These are phyloP conservation scores for Colletotrichum cordylinicola DNA, from an alignment of 2,329 filamentous ascomycete genomes.

Conservation along the genomic window DNA sequence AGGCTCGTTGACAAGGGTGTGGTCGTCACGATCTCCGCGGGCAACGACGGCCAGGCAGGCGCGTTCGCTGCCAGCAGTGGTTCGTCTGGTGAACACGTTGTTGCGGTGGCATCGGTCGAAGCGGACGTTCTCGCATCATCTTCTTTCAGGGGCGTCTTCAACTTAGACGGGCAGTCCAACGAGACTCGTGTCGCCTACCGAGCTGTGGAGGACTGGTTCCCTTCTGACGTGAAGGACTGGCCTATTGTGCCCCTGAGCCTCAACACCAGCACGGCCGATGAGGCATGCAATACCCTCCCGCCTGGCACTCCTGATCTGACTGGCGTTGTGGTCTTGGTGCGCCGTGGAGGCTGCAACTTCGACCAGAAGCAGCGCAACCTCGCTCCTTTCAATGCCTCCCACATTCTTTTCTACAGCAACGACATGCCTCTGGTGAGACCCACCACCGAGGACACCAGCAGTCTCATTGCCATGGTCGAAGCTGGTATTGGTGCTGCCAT, in stretches of 20 bases:
- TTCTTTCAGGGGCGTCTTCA: constrained; percentile 12
- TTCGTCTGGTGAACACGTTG: constrained; percentile 44
- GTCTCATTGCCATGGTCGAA: constrained; percentile 20
- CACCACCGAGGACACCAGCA: background rate
- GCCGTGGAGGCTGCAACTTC: constrained; percentile 43
- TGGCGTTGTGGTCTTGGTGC: constrained; percentile 45
- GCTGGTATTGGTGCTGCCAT: constrained; percentile 22
- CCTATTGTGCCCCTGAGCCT: constrained; percentile 31
- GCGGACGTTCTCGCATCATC: constrained; percentile 18
- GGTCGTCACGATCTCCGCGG: constrained; percentile 44
- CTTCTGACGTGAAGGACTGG: constrained; percentile 21
- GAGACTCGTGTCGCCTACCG: constrained; percentile 15
- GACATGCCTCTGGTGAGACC: constrained; percentile 20
- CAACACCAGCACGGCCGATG: constrained; percentile 24
- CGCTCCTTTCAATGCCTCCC: constrained; percentile 42
- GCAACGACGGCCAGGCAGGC: constrained; percentile 49
- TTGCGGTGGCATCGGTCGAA: constrained; percentile 49
- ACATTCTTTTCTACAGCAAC: constrained; percentile 46
- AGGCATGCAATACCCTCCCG: constrained; percentile 45
- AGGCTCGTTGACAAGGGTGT: constrained; percentile 49
- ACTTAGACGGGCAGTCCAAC: background rate
- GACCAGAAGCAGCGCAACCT: constrained; percentile 41
- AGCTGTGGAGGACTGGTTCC: constrained; percentile 5
- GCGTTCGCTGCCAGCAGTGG: constrained; percentile 44
- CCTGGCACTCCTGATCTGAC: constrained; percentile 43